phyloP scores from a whole-genome alignment of 2,329 filamentous ascomycete genomes.

The Coniochaeta ligniaria region DNA sequence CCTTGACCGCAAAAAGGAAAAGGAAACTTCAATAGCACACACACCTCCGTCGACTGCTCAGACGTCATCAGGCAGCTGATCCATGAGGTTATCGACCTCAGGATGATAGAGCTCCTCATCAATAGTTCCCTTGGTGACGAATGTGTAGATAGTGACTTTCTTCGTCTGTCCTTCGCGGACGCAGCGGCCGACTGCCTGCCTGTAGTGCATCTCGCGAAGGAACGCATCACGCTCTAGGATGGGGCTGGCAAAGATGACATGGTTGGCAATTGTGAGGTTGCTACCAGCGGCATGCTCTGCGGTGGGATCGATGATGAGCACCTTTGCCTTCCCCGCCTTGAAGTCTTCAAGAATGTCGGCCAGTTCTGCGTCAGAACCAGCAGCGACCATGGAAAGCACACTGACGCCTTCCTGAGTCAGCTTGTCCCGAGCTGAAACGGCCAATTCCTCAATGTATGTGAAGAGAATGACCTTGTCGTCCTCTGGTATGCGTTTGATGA shows the following conservation, averaged over 20 bases:
- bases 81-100: neutral
- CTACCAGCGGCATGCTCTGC: conserved; percentile 30
- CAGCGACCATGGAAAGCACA: conserved; percentile 5
- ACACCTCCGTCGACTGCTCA: neutral
- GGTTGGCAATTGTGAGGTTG: conserved; percentile 33
- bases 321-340: conserved; percentile 15
- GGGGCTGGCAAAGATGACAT: conserved; percentile 32
- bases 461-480: conserved; percentile 28
- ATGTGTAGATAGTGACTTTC: conserved; percentile 30
- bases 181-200: conserved; percentile 31
- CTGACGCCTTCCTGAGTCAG: conserved; percentile 9
- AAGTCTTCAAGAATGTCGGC: conserved; percentile 15
- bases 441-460: conserved; percentile 23
- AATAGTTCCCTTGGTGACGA: conserved; percentile 27
- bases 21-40: no score
- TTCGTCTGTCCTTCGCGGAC: conserved; percentile 31
- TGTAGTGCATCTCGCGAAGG: conserved; percentile 25
- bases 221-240: conserved; percentile 21
- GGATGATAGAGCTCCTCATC: conserved; percentile 19
- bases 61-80: neutral
- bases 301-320: conserved; percentile 30
- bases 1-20: no score
- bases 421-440: conserved; percentile 15
- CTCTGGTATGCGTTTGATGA: conserved; percentile 14
- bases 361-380: neutral